Evolutionary conservation across 345 rosid genomes (phyloP).

Genomic region (Eucalyptus victrix): DNA sequence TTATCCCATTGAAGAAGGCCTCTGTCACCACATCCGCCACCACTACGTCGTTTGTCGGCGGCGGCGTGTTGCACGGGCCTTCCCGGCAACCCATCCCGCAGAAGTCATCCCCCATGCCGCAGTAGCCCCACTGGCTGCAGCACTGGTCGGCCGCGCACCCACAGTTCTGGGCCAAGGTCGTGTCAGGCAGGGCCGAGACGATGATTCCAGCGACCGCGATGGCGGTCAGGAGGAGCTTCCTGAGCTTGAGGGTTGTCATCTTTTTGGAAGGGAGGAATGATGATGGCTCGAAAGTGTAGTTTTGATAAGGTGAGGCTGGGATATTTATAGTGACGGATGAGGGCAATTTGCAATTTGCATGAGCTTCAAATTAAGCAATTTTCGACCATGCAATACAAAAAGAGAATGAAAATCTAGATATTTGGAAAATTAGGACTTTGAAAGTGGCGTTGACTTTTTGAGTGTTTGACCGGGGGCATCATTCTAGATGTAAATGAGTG

Average conservation of each 20-base stretch:
- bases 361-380: not conserved
- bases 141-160: slow-evolving; percentile 13
- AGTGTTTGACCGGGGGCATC: not conserved
- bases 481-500: not conserved
- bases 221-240: not conserved
- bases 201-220: not conserved
- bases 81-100: slow-evolving; percentile 7
- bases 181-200: not conserved
- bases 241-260: not conserved
- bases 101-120: slow-evolving; percentile 6
- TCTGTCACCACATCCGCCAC: slow-evolving; percentile 20
- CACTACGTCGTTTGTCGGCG: not conserved
- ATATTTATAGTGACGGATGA: not conserved
- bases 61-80: slow-evolving; percentile 4
- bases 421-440: not conserved
- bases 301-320: not conserved
- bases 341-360: not conserved
- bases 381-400: not conserved
- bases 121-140: slow-evolving; percentile 17
- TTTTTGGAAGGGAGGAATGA: not conserved
- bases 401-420: not conserved
- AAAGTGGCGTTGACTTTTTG: not conserved
- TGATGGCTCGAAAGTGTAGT: not conserved
- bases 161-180: not conserved
- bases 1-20: slow-evolving; percentile 25